phyloP scores from a whole-genome alignment of 805 yeast genomes.

The Barnettozyma salicaria region DNA sequence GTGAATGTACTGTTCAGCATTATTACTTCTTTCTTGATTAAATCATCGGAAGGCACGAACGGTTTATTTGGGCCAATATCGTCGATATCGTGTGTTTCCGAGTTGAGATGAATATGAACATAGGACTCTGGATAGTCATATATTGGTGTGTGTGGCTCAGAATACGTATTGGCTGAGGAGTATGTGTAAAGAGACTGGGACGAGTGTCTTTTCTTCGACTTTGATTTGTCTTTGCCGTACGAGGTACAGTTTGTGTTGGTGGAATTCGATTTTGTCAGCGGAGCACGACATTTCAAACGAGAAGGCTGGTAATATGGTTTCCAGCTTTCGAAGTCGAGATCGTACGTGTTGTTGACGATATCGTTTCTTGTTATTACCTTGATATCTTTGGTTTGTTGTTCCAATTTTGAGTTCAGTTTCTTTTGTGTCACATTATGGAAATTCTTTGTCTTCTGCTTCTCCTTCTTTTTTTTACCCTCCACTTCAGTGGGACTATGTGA shows the following conservation, averaged over 20 bases:
- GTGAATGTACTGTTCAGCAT: conserved; percentile 4
- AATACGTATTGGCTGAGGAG: too few species aligned
- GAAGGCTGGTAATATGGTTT: too few species aligned
- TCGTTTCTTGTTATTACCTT: conserved; percentile 25
- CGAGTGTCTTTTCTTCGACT: too few species aligned
- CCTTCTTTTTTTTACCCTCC: background rate
- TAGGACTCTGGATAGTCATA: too few species aligned
- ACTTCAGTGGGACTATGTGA: background rate
- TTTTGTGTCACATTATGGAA: background rate
- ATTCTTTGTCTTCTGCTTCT: background rate
- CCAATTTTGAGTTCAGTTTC: background rate
- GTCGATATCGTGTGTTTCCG: background rate
- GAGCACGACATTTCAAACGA: too few species aligned
- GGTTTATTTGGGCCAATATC: conserved; percentile 1
- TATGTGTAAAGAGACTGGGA: too few species aligned
- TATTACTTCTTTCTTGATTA: conserved; percentile 3
- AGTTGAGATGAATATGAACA: conserved; percentile 2
- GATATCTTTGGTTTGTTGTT: conserved; percentile 19
- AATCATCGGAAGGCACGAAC: conserved; percentile 7
- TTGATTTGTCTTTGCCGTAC: background rate
- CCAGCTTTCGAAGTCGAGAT: conserved; percentile 7
- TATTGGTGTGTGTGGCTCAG: too few species aligned
- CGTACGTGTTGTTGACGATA: conserved; percentile 17
- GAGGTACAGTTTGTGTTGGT: conserved; percentile 1
- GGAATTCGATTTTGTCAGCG: too few species aligned